These are phyloP conservation scores for Apiospora hydei DNA, from an alignment of 2,329 filamentous ascomycete genomes.

Conservation along the genomic window DNA sequence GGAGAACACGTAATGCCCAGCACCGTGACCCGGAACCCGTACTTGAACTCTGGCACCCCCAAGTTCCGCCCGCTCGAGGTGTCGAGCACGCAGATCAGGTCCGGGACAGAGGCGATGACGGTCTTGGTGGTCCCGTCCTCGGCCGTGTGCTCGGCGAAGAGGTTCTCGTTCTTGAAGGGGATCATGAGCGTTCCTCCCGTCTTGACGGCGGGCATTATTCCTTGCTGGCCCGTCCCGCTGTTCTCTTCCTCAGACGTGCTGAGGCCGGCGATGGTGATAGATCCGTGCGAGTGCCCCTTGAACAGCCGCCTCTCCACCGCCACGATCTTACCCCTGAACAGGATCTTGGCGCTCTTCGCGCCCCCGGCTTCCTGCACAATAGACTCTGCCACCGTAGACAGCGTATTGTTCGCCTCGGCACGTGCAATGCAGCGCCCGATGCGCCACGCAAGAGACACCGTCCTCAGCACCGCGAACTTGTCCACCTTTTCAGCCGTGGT, in stretches of 20 bases:
- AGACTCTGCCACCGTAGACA: background rate
- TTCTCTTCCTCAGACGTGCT: background rate
- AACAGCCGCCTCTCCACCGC: conserved; percentile 10
- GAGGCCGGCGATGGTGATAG: conserved; percentile 3
- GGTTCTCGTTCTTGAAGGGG: conserved; percentile 76
- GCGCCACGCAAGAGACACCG: background rate
- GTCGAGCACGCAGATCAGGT: conserved; percentile 60
- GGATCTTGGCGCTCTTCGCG: background rate
- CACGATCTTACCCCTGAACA: conserved; percentile 14
- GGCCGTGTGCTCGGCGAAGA: conserved; percentile 55
- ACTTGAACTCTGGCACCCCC: conserved; percentile 61
- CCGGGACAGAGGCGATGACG: conserved; percentile 58
- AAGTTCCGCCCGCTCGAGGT: conserved; percentile 61
- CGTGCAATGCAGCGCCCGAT: conserved; percentile 16
- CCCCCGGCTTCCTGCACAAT: background rate
- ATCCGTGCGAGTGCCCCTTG: conserved; percentile 4
- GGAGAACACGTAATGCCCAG: conserved; percentile 51
- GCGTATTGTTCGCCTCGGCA: background rate
- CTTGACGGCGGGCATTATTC: conserved; percentile 41
- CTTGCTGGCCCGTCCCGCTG: background rate
- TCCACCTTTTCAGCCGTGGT: background rate
- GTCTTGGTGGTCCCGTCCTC: conserved; percentile 42
- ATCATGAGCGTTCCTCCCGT: conserved; percentile 55
- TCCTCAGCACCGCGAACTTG: background rate
- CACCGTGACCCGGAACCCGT: conserved; percentile 56